These are phyloP conservation scores for Sarocladiaceae sp. DNA, from an alignment of 2,329 filamentous ascomycete genomes.

Conservation along the genomic window DNA sequence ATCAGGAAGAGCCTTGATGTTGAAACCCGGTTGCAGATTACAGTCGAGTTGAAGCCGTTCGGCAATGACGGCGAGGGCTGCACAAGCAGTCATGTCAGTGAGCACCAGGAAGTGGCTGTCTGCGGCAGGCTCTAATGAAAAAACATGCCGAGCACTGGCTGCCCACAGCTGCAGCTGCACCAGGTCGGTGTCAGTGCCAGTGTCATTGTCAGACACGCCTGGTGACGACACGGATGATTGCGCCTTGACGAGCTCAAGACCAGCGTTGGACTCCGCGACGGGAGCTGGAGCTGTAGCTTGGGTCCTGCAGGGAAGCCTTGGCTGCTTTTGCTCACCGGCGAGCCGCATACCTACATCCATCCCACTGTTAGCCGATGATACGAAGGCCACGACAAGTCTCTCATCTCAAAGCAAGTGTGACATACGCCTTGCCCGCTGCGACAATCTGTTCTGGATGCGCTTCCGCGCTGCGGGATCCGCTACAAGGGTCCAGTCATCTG, in stretches of 20 bases:
- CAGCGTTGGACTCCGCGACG: background rate
- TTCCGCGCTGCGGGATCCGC: background rate
- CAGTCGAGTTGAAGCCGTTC: background rate
- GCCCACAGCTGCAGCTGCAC: background rate
- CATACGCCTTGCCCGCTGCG: background rate
- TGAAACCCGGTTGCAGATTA: background rate
- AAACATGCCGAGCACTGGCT: background rate
- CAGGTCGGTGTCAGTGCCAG: too few relatives aligned
- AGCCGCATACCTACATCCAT: background rate
- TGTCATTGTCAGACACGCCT: too few relatives aligned
- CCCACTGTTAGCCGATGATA: background rate
- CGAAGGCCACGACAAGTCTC: too few relatives aligned
- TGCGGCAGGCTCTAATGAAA: background rate
- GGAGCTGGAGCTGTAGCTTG: background rate
- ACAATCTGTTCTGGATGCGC: background rate
- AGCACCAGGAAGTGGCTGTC: background rate
- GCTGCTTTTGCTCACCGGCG: background rate
- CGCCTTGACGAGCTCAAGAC: background rate
- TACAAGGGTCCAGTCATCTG: background rate
- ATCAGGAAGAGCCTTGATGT: background rate
- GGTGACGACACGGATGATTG: background rate
- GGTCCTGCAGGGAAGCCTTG: background rate
- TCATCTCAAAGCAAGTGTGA: background rate
- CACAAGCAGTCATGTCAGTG: background rate
- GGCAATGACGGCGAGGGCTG: background rate